Base-by-base conservation (phyloP, 1,284 basidiomycete genomes). In the Porogramme epimiltina region DNA sequence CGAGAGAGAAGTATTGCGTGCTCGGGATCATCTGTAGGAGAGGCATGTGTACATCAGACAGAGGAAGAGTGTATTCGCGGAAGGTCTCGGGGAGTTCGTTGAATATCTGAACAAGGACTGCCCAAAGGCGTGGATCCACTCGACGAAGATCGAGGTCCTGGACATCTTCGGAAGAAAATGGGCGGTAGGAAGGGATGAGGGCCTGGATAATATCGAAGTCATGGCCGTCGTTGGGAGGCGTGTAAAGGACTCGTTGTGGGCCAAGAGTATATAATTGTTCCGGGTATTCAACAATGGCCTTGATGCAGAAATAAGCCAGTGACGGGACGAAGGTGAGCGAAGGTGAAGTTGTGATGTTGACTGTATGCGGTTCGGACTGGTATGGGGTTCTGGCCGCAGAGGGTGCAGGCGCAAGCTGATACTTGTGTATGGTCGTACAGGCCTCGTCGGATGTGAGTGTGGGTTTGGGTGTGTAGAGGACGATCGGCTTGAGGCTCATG, bases 41-140 rank as follows among this genome's bases (percentile, higher is more conserved):
- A 1, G 78, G 78, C 1, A 87, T 65, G 56, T 81, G 71, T 6
- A 62, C 59, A 59, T 88, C 80, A 2, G 74, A 71, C 9, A 89
- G 75, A 1, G 82, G 74, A 15, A 85, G 63, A 15, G 65, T 62
- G 63, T 78, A 79, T 2, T 69, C 62, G 10, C 65, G 67, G 41
- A 85, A 72, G 4, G 51, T 42, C 0, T 63, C 42, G 0, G 87
- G 86, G 6, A 87, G 72, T 19, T 71, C 63, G 47, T 74, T 66
- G 58, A 81, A 85, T 34, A 87, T 59, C 60, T 88, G 87, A 3
- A 78, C 69, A 24, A 90, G 51, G 11, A 76, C 69, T 0, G 77
- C 80, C 85, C 87, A 89, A 11, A 87, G 67, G 11, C 76, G 72
- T 0, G 87, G 85, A 58, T 86, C 80, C 3, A 78, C 62, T 0